Conservation (phyloP, 129 eudicot species). For the Escallonia herrerae region DNA sequence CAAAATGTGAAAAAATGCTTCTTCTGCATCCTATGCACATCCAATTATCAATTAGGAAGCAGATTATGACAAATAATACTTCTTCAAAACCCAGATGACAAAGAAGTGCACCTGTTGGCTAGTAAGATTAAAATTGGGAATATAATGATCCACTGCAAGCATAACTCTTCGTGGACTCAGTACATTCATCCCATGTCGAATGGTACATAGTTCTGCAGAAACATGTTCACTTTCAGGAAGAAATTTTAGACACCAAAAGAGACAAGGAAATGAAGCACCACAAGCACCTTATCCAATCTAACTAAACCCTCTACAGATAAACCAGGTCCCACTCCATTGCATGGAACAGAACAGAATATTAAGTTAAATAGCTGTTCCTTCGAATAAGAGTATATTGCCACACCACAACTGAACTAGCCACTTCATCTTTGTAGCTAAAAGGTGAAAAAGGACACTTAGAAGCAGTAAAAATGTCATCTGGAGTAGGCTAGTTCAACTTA, state of each 20-base stretch:
- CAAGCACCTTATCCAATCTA: no score
- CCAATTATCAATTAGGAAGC: slow-evolving; percentile 8
- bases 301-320: no score
- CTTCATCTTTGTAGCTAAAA: neutral
- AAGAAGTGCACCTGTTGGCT: slow-evolving; percentile 58
- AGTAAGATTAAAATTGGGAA: slow-evolving; percentile 63
- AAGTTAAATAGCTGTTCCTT: neutral
- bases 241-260: no score
- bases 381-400: neutral
- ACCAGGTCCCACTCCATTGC: no score
- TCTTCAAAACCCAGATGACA: neutral
- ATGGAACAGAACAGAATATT: no score
- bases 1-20: slow-evolving; percentile 73
- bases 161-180: slow-evolving; percentile 70
- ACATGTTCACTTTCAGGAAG: neutral
- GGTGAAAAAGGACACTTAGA: no score
- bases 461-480: no score
- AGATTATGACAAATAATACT: neutral
- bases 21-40: slow-evolving; percentile 85
- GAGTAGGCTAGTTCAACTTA: no score
- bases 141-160: slow-evolving; percentile 58
- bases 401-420: neutral
- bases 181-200: slow-evolving; percentile 38
- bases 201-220: slow-evolving; percentile 49
- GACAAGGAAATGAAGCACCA: no score